Percentiles rank a stretch among this genome's conserved stretches.
These are phyloP conservation scores for Phytopythium litorale DNA, from an alignment of 352 stramenopile genomes.

Conservation along the genomic window DNA sequence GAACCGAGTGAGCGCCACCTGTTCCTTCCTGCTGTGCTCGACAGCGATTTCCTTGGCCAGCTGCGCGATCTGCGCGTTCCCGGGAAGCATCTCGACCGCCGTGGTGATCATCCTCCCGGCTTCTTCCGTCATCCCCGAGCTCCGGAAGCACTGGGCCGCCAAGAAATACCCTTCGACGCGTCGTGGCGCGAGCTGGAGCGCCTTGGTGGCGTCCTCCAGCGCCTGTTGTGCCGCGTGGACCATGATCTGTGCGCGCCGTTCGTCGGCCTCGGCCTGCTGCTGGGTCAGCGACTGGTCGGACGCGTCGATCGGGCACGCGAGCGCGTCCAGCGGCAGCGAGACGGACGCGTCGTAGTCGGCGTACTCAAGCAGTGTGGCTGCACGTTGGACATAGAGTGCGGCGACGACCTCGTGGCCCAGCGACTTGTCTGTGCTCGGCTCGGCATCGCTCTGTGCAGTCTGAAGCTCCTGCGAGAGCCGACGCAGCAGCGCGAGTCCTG, in stretches of 20 bases:
- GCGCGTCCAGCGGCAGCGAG: constrained; percentile 18
- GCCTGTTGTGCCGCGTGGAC: constrained; percentile 38
- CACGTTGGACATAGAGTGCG: constrained; percentile 29
- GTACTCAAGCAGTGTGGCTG: constrained; percentile 28
- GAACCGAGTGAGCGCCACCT: background rate
- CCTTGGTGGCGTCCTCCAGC: constrained; percentile 27
- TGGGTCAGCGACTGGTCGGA: constrained; percentile 12
- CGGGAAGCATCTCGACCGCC: background rate
- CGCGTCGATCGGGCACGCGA: constrained; percentile 10
- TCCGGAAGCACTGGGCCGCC: constrained; percentile 4
- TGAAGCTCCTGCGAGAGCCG: constrained; percentile 2
- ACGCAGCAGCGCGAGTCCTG: constrained; percentile 2
- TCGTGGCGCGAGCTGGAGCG: constrained; percentile 12
- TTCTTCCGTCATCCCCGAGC: background rate
- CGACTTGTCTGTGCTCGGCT: background rate
- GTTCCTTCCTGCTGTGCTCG: background rate
- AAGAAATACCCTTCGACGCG: constrained; percentile 6
- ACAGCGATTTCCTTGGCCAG: constrained; percentile 6
- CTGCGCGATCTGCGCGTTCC: constrained; percentile 3
- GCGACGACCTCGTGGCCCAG: constrained; percentile 16
- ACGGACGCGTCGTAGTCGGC: constrained; percentile 35
- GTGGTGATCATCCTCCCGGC: background rate
- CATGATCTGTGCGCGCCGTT: constrained; percentile 1
- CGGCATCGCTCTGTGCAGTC: background rate
- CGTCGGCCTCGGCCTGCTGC: constrained; percentile 5